Conservation (phyloP, 306 rosid genomes). For the Medicago ruthenica region DNA sequence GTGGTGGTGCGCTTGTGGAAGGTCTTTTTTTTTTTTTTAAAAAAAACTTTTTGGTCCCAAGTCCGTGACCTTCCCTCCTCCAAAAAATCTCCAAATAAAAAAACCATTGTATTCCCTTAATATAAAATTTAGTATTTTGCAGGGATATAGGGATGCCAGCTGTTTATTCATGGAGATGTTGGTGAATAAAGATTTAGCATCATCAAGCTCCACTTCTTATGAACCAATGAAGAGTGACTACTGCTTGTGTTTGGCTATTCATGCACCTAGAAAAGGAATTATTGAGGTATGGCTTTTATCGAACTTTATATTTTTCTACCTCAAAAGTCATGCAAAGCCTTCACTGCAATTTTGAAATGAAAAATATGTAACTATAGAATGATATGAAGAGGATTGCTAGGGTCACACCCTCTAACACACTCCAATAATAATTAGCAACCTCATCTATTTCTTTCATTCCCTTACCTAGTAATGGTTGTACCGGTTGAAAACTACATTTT, state of each 20-base stretch:
- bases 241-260: slow-evolving; percentile 96
- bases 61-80: background rate
- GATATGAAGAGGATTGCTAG: background rate
- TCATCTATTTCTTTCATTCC: too few species aligned
- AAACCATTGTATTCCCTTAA: slow-evolving; percentile 32
- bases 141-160: slow-evolving; percentile 97
- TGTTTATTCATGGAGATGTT: slow-evolving; percentile 98
- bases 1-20: slow-evolving; percentile 99
- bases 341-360: slow-evolving; percentile 11
- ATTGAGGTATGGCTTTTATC: slow-evolving; percentile 64
- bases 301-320: slow-evolving; percentile 17
- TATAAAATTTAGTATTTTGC: slow-evolving; percentile 39
- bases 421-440: too few species aligned
- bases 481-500: too few species aligned
- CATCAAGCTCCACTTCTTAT: slow-evolving; percentile 64
- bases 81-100: background rate
- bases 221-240: slow-evolving; percentile 90
- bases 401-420: too few species aligned
- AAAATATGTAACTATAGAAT: slow-evolving; percentile 1
- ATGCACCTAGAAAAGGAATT: slow-evolving; percentile 96
- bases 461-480: too few species aligned
- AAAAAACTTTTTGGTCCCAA: slow-evolving; percentile 11
- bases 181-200: slow-evolving; percentile 68
- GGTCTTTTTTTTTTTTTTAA: slow-evolving; percentile 58
- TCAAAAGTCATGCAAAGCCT: slow-evolving; percentile 6